Conservation (phyloP, 2,329 filamentous ascomycete genomes). For the Colletotrichum destructivum region DNA sequence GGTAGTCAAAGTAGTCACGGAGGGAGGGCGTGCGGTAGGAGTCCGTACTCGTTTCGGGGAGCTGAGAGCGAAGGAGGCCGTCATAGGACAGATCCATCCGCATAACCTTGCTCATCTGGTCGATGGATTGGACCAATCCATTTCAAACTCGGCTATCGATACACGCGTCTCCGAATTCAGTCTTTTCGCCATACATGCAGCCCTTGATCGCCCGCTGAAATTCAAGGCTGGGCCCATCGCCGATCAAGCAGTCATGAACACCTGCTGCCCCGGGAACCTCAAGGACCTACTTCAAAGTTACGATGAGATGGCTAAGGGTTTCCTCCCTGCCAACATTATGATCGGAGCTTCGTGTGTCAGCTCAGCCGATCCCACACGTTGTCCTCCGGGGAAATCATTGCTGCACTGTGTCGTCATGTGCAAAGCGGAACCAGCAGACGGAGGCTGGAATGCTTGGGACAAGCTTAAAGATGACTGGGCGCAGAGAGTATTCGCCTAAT, state of each 20-base stretch:
- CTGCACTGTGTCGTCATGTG: constrained; percentile 26
- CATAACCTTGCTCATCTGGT: background rate
- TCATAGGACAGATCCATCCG: background rate
- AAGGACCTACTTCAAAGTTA: constrained; percentile 4
- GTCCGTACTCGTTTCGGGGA: constrained; percentile 3
- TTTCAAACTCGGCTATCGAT: background rate
- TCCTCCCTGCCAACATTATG: background rate
- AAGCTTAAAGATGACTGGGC: constrained; percentile 10
- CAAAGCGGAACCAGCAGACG: constrained; percentile 14
- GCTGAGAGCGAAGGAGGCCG: background rate
- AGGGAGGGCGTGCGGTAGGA: background rate
- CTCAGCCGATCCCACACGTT: background rate
- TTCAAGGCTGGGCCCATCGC: background rate
- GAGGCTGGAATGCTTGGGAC: constrained; percentile 19
- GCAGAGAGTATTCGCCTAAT: background rate
- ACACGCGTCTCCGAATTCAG: constrained; percentile 1
- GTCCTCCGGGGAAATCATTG: constrained; percentile 12
- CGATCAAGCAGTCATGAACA: constrained; percentile 4
- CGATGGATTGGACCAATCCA: background rate
- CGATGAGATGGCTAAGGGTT: background rate
- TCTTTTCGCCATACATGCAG: background rate
- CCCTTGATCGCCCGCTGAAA: constrained; percentile 1
- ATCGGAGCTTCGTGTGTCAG: constrained; percentile 1
- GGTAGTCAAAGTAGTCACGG: background rate
- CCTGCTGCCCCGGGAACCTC: background rate